These are phyloP conservation scores for Mycena indigotica DNA, from an alignment of 768 basidiomycete genomes.

Conservation along the genomic window DNA sequence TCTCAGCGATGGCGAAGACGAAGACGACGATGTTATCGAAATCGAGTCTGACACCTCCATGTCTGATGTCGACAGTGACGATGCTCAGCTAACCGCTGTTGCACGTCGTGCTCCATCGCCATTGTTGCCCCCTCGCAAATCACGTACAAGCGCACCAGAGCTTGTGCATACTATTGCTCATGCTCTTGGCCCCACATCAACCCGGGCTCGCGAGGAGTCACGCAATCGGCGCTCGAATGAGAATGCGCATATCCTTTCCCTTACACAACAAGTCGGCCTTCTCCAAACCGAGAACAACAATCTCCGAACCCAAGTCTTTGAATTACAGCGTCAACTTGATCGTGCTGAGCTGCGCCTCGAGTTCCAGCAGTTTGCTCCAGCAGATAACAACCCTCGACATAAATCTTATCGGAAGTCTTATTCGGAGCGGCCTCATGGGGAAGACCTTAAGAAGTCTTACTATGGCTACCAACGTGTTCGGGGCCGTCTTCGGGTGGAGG, in stretches of 20 bases:
- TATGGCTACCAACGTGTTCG: background rate
- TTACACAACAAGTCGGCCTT: conserved; percentile 12
- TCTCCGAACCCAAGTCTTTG: conserved; percentile 8
- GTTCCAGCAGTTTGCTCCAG: conserved; percentile 5
- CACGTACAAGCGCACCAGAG: background rate
- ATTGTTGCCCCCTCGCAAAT: background rate
- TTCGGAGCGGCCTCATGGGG: background rate
- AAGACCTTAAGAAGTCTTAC: background rate
- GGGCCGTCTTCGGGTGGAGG: conserved; percentile 12
- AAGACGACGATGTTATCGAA: background rate
- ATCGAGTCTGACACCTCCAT: no score
- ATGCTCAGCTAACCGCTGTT: background rate
- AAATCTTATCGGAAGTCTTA: background rate
- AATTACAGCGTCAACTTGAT: conserved; percentile 16
- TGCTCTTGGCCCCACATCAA: background rate
- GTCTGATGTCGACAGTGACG: background rate
- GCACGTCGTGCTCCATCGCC: background rate
- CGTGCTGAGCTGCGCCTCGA: conserved; percentile 17
- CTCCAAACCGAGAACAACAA: conserved; percentile 15
- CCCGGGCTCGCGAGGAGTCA: background rate
- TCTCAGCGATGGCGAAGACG: no score
- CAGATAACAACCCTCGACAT: conserved; percentile 1
- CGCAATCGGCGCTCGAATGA: background rate
- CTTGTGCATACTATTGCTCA: background rate
- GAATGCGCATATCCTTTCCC: conserved; percentile 1